These are phyloP conservation scores for Eutrema heterophyllum DNA, from an alignment of 345 rosid genomes.

Conservation along the genomic window DNA sequence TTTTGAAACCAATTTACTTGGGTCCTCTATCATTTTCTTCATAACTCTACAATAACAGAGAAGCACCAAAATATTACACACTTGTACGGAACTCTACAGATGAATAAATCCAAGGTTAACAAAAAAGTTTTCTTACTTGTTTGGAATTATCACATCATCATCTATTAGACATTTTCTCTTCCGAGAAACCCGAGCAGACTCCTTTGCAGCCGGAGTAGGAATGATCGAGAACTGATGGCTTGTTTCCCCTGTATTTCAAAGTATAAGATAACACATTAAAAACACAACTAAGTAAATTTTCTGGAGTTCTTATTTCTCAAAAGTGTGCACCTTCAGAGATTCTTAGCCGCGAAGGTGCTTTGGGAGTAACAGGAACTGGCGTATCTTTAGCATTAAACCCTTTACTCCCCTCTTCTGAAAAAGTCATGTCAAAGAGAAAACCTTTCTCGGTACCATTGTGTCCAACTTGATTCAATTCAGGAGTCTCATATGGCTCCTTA, in stretches of 20 bases:
- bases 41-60: conserved; percentile 45
- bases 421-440: conserved; percentile 20
- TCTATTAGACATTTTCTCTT: conserved; percentile 64
- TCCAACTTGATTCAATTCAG: conserved; percentile 23
- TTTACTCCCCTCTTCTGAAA: conserved; percentile 15
- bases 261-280: background rate
- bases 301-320: background rate
- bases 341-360: conserved; percentile 40
- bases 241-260: conserved; percentile 34
- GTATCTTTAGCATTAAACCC: conserved; percentile 28
- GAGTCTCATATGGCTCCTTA: conserved; percentile 21
- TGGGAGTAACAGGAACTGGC: conserved; percentile 33
- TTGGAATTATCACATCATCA: conserved; percentile 52
- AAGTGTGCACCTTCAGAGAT: conserved; percentile 30
- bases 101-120: background rate
- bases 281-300: background rate
- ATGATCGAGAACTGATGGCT: conserved; percentile 46
- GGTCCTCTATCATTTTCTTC: conserved; percentile 44
- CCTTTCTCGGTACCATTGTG: conserved; percentile 25
- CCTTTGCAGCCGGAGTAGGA: conserved; percentile 62
- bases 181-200: conserved; percentile 38
- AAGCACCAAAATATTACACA: background rate
- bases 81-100: conserved; percentile 3
- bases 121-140: conserved; percentile 44
- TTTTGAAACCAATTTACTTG: conserved; percentile 58